Evolutionary conservation across 2,329 filamentous ascomycete species (phyloP).

Genomic region (Ophiostoma novo-ulmi): DNA sequence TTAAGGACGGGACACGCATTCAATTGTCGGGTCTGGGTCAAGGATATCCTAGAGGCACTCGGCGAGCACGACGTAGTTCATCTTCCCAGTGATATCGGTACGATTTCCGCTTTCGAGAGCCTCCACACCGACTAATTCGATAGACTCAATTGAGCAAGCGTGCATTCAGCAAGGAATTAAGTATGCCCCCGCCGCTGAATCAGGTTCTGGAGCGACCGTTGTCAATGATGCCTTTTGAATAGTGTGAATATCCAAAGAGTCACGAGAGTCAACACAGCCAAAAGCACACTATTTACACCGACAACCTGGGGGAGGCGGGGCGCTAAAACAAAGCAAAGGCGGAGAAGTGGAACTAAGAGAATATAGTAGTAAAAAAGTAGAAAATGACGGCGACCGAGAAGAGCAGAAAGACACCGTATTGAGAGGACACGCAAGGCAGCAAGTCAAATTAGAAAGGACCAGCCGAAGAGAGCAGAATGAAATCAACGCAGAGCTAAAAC

Average conservation of each 20-base stretch:
- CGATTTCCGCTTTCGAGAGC: not conserved
- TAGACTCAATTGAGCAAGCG: not conserved
- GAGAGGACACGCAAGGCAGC: too few species aligned
- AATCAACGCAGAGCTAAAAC: not conserved
- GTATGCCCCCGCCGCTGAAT: not conserved
- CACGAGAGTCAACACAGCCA: too few species aligned
- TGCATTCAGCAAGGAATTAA: not conserved
- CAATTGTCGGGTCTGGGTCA: not conserved
- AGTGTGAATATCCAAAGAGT: not conserved
- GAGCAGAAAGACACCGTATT: not conserved
- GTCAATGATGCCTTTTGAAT: not conserved
- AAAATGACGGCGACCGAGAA: not conserved
- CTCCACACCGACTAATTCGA: not conserved
- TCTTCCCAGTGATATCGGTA: not conserved
- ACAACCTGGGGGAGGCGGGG: slow-evolving; percentile 4
- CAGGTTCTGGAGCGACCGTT: not conserved
- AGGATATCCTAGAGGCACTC: not conserved
- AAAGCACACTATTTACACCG: not conserved
- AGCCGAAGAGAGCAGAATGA: not conserved
- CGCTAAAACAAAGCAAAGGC: not conserved
- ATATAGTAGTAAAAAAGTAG: not conserved
- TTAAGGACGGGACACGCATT: not conserved
- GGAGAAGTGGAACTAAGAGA: not conserved
- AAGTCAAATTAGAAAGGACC: too few species aligned
- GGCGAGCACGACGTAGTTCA: too few species aligned